These are phyloP conservation scores for Dimocarpus longan DNA, from an alignment of 345 rosid genomes.

Conservation along the genomic window DNA sequence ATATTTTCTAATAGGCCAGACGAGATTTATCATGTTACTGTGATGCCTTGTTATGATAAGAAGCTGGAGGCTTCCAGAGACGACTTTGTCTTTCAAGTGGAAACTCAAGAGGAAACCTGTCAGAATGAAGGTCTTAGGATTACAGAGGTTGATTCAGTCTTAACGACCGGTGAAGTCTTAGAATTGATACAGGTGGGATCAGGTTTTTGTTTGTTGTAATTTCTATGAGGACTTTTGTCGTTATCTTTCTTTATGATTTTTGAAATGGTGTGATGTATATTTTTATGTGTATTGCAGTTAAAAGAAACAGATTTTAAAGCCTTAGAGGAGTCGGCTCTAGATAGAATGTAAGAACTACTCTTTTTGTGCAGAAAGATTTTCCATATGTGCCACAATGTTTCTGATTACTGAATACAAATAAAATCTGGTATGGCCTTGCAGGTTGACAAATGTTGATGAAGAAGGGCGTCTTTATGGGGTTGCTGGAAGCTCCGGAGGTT, in stretches of 20 bases:
- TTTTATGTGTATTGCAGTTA: constrained; percentile 51
- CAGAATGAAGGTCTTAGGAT: constrained; percentile 32
- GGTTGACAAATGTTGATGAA: constrained; percentile 76
- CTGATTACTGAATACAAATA: neutral
- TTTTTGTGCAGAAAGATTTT: neutral
- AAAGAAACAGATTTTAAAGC: constrained; percentile 65
- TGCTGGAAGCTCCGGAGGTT: constrained; percentile 91
- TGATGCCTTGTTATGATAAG: constrained; percentile 98
- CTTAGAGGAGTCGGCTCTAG: constrained; percentile 75
- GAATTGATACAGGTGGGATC: constrained; percentile 78
- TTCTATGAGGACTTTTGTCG: constrained; percentile 5
- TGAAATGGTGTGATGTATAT: constrained; percentile 2
- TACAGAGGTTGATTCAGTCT: constrained; percentile 91
- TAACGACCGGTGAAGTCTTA: constrained; percentile 86
- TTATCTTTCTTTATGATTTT: constrained; percentile 5
- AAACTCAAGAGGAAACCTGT: constrained; percentile 33
- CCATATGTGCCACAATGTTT: neutral
- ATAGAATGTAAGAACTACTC: constrained; percentile 58
- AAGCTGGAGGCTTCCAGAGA: constrained; percentile 95
- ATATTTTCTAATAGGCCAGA: constrained; percentile 58
- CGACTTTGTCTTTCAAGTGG: constrained; percentile 69
- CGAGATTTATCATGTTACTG: constrained; percentile 86
- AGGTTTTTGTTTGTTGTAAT: constrained; percentile 12
- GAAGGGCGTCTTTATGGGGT: constrained; percentile 87
- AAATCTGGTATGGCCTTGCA: constrained; percentile 26